Percentiles rank a stretch among this genome's conserved stretches.
Conservation (phyloP, 2,329 filamentous ascomycete genomes). For the Monilinia fructicola region DNA sequence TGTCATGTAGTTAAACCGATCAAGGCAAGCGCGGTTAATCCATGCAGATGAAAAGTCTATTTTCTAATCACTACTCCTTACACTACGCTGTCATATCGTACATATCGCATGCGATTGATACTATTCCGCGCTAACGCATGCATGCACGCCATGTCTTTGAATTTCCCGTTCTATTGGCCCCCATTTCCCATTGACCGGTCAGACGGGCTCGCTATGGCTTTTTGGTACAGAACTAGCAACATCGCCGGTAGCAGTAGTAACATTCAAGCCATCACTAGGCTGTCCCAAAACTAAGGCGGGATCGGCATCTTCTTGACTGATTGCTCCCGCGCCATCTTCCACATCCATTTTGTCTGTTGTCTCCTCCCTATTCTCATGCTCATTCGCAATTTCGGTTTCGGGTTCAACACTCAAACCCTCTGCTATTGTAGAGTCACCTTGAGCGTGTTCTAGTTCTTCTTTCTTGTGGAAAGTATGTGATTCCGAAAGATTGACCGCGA, state of each 20-base stretch:
- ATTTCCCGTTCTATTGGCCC: conserved; percentile 1
- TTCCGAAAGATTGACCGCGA: conserved; percentile 42
- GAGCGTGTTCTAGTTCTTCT: conserved; percentile 28
- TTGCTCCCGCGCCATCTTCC: neutral
- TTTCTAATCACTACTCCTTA: neutral
- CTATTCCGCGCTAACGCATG: neutral
- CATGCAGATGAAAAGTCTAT: neutral
- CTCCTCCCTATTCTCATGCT: neutral
- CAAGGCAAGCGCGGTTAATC: neutral
- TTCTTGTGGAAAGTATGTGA: conserved; percentile 42
- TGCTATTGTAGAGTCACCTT: conserved; percentile 2
- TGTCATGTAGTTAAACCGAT: neutral
- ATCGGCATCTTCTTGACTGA: conserved; percentile 1
- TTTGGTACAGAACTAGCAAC: neutral
- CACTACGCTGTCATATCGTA: neutral
- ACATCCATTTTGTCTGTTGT: neutral
- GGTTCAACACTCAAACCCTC: neutral
- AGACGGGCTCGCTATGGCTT: conserved; percentile 8
- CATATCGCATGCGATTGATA: neutral
- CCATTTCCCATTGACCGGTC: neutral
- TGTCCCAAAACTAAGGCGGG: too few relatives aligned
- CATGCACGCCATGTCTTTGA: conserved; percentile 2
- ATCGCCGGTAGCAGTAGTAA: neutral
- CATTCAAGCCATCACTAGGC: neutral
- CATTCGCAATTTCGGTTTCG: neutral